These are phyloP conservation scores for Xylaria flabelliformis DNA, from an alignment of 495 filamentous ascomycete genomes.

Conservation along the genomic window DNA sequence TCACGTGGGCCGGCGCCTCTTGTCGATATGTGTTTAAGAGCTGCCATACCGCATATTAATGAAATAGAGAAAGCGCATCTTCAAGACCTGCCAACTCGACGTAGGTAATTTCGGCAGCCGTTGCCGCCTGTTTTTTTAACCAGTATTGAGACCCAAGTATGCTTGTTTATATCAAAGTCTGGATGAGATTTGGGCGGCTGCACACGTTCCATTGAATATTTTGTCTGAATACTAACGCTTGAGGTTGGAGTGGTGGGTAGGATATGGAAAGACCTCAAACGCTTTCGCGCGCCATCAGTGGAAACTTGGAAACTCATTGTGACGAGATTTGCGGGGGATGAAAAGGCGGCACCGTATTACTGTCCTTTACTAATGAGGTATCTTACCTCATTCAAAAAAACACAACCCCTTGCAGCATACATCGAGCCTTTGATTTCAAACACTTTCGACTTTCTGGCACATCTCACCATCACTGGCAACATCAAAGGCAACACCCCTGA, in stretches of 20 bases:
- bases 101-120: neutral
- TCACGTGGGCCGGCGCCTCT: neutral
- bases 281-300: constrained; percentile 4
- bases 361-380: neutral
- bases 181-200: neutral
- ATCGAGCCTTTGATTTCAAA: constrained; percentile 30
- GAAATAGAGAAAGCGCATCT: neutral
- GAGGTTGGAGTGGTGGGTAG: constrained; percentile 3
- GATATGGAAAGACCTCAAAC: neutral
- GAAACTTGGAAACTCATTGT: constrained; percentile 36
- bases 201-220: neutral
- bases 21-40: constrained; percentile 6
- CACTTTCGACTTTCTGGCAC: constrained; percentile 37
- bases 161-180: neutral
- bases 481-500: constrained; percentile 31
- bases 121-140: neutral
- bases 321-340: constrained; percentile 13
- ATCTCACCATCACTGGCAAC: constrained; percentile 34
- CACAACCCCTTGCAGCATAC: constrained; percentile 31
- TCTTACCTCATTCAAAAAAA: constrained; percentile 15
- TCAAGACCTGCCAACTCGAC: neutral
- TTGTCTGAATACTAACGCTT: neutral
- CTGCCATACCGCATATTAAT: neutral
- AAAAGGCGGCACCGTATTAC: neutral
- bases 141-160: neutral